Conservation (phyloP, 306 rosid species). For the Medicago lupulina region DNA sequence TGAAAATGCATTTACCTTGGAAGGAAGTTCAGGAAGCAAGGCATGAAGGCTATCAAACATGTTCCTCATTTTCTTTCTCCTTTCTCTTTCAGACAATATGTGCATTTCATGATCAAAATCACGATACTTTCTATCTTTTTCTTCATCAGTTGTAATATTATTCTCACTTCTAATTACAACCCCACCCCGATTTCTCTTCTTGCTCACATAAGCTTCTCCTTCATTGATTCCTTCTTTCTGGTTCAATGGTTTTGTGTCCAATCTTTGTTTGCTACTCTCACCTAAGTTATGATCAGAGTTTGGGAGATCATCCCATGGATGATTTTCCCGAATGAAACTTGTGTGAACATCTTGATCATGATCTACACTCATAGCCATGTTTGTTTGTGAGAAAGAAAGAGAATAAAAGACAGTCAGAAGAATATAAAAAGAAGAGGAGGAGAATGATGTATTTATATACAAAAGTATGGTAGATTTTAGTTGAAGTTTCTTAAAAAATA, state of each 20-base stretch:
- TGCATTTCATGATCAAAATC: conserved; percentile 62
- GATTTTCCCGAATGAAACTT: conserved; percentile 39
- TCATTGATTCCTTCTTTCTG: neutral
- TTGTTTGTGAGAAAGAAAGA: neutral
- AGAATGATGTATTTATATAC: neutral
- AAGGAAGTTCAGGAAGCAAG: conserved; percentile 77
- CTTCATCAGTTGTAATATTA: neutral
- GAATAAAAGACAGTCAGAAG: neutral
- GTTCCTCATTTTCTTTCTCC: conserved; percentile 86
- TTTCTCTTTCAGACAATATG: conserved; percentile 79
- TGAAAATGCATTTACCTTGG: conserved; percentile 61
- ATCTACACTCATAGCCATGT: conserved; percentile 36
- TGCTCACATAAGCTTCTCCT: neutral
- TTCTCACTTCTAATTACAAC: neutral
- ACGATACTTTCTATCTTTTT: conserved; percentile 9
- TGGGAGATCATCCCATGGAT: conserved; percentile 42
- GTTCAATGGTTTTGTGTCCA: conserved; percentile 1
- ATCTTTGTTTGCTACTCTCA: conserved; percentile 25
- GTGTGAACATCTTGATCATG: neutral
- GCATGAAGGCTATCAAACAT: conserved; percentile 78
- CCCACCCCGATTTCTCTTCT: conserved; percentile 22
- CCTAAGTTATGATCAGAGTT: conserved; percentile 37
- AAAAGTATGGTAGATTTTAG: conserved; percentile 9
- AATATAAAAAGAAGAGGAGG: neutral
- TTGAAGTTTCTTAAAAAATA: neutral